Evolutionary conservation across 2,329 filamentous ascomycete species (phyloP), one percentile per base, ranked within the genome.

Genomic region (Sordariomycetes sp.): DNA sequence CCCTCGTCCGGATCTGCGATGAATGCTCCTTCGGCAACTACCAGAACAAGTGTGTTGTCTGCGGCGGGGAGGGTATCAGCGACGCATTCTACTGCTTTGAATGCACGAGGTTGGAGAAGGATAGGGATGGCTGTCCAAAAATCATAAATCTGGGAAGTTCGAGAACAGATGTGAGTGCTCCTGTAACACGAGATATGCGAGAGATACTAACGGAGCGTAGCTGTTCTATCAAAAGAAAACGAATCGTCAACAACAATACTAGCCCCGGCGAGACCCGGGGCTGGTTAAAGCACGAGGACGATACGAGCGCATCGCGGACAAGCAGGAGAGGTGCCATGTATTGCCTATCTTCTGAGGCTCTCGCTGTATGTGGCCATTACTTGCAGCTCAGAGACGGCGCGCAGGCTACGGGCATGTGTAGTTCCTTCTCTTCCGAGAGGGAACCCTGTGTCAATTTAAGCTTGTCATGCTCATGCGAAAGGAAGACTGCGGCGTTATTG

Each of bases 61-160:
- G 92, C 63, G 92, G 92, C 57, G 92, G 92, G 49, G 92, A 96
- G 65, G 92, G 92, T 20, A 98, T 98, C 57, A 92, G 84, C 21
- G 92, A 98, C 58, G 92, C 92, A 32, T 96, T 96, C 62, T 98
- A 98, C 68, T 98, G 92, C 70, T 96, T 96, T 55, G 92, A 98
- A 64, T 98, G 92, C 59, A 98, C 92, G 39, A 75, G 92, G 7
- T 66, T 98, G 12, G 92, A 98, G 59, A 98, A 96, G 64, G 92
- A 98, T 57, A 72, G 92, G 40, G 92, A 98, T 55, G 92, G 92
- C 3, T 98, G 92, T 60, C 92, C 92, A 35, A 98, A 98, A 76
- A 98, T 98, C 61, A 96, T 98, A 56, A 98, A 98, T 57, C 64
- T 98, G 54, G 92, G 92, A 27, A 94, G 85, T 68, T 92, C 83